phyloP scores from a whole-genome alignment of 805 yeast genomes.

The Huiozyma sinensis region DNA sequence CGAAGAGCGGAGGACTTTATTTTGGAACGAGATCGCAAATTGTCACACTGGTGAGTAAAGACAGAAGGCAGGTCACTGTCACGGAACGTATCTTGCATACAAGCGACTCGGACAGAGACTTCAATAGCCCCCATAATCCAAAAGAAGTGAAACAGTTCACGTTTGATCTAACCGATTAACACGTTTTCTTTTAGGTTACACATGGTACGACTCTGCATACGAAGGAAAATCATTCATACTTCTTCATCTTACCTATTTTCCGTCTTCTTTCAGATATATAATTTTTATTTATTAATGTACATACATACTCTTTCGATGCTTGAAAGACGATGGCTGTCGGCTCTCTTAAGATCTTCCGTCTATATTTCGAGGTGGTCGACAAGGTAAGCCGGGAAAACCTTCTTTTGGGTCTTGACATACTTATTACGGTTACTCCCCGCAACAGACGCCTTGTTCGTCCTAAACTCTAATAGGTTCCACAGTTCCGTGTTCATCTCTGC shows the following conservation, averaged over 20 bases:
- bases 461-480: constrained; percentile 21
- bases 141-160: constrained; percentile 15
- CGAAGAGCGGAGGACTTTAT: constrained; percentile 36
- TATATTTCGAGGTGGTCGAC: constrained; percentile 24
- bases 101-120: constrained; percentile 29
- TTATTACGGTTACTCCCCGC: constrained; percentile 3
- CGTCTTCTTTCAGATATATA: not conserved
- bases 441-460: constrained; percentile 4
- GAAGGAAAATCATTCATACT: no score
- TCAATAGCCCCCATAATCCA: constrained; percentile 12
- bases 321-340: not conserved
- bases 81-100: constrained; percentile 51
- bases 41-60: constrained; percentile 46
- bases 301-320: not conserved
- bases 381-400: constrained; percentile 17
- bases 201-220: no score
- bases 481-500: constrained; percentile 24
- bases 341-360: not conserved
- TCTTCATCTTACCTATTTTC: no score
- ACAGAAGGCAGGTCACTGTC: constrained; percentile 40
- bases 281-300: not conserved
- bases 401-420: constrained; percentile 1
- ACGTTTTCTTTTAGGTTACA: no score
- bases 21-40: constrained; percentile 91
- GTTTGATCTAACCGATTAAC: constrained; percentile 10